These are phyloP conservation scores for Tremella fuciformis DNA, from an alignment of 768 basidiomycete genomes.

Conservation along the genomic window DNA sequence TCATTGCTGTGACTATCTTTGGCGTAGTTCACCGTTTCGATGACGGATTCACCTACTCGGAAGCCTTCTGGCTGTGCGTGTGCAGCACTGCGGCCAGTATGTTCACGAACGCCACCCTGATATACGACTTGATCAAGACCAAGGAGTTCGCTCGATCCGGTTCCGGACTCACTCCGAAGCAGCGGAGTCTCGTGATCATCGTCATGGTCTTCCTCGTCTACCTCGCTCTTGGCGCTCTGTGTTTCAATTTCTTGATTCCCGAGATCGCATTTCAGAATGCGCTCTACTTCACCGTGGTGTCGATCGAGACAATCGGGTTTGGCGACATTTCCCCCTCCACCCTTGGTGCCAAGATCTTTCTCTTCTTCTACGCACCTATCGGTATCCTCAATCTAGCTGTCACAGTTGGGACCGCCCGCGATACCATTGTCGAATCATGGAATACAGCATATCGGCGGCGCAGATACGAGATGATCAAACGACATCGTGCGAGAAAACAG, in stretches of 20 bases:
- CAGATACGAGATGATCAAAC: conserved; percentile 56
- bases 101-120: conserved; percentile 66
- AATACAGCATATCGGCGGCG: conserved; percentile 58
- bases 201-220: conserved; percentile 72
- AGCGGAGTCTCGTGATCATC: conserved; percentile 71
- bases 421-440: conserved; percentile 73
- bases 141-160: conserved; percentile 66
- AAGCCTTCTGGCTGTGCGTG: conserved; percentile 65
- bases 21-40: conserved; percentile 62
- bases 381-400: conserved; percentile 54
- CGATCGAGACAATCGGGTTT: conserved; percentile 62
- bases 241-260: conserved; percentile 57
- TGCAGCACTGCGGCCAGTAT: conserved; percentile 69
- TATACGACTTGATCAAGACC: conserved; percentile 62
- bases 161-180: conserved; percentile 71
- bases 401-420: conserved; percentile 64
- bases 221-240: conserved; percentile 68
- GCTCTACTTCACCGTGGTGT: conserved; percentile 59
- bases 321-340: conserved; percentile 51
- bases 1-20: conserved; percentile 61
- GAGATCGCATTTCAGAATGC: conserved; percentile 66
- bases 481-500: conserved; percentile 54
- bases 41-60: conserved; percentile 68
- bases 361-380: conserved; percentile 31
- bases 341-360: conserved; percentile 25